phyloP scores from a whole-genome alignment of 306 rosid species.

The Cajanus cajan region DNA sequence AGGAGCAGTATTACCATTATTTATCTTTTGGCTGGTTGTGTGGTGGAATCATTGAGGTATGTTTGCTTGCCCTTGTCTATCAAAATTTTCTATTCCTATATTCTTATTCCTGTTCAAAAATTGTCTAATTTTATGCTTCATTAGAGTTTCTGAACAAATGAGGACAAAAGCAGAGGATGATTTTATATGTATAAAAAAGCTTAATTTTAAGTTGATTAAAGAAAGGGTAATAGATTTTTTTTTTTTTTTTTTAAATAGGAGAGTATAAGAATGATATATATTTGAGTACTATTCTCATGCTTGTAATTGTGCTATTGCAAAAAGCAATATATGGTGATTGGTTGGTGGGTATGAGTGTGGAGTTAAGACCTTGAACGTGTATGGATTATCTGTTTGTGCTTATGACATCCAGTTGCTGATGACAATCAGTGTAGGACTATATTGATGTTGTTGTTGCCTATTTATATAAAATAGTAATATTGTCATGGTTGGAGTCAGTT shows the following conservation, averaged over 20 bases:
- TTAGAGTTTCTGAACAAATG: background rate
- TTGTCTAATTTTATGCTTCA: conserved; percentile 6
- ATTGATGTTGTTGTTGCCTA: background rate
- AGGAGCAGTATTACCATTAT: conserved; percentile 86
- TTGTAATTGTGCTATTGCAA: background rate
- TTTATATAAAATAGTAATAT: conserved; percentile 12
- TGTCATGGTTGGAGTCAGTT: background rate
- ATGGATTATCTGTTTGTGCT: background rate
- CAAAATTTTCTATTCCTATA: background rate
- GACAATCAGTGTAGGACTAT: background rate
- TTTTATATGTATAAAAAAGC: background rate
- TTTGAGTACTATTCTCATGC: background rate
- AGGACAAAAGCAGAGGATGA: background rate
- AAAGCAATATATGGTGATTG: conserved; percentile 14
- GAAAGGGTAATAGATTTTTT: background rate
- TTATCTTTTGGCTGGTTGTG: conserved; percentile 90
- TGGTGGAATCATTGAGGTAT: conserved; percentile 96
- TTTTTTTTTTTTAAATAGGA: background rate
- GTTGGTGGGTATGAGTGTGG: conserved; percentile 6
- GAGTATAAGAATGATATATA: background rate
- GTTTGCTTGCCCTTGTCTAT: conserved; percentile 18
- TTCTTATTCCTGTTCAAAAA: background rate
- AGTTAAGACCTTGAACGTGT: background rate
- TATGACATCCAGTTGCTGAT: background rate
- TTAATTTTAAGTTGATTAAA: background rate